Conservation (phyloP, 2,329 filamentous ascomycete genomes). For the Blumeriella jaapii region DNA sequence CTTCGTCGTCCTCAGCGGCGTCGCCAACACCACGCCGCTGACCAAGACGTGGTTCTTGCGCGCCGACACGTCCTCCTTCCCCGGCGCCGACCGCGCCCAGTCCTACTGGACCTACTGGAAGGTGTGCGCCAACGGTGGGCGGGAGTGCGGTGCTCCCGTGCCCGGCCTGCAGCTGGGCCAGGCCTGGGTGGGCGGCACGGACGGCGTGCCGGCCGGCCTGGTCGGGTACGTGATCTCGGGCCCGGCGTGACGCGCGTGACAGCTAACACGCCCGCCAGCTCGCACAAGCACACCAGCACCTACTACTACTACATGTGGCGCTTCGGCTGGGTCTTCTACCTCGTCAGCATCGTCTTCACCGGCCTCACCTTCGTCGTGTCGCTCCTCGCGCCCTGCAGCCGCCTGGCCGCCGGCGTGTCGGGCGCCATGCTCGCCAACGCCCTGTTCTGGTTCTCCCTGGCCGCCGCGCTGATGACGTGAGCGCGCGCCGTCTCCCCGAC, state of each 20-base stretch:
- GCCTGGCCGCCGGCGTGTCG: constrained; percentile 57
- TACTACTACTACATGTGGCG: constrained; percentile 76
- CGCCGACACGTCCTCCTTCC: constrained; percentile 63
- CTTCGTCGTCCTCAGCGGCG: constrained; percentile 53
- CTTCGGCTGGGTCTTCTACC: constrained; percentile 85
- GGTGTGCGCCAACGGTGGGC: constrained; percentile 56
- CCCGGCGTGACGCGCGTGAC: neutral
- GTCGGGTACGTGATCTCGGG: constrained; percentile 33
- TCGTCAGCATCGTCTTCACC: constrained; percentile 74
- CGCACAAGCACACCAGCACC: constrained; percentile 40
- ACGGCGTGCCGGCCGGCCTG: constrained; percentile 41
- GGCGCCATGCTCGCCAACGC: constrained; percentile 46
- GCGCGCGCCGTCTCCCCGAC: constrained; percentile 25
- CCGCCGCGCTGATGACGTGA: constrained; percentile 66
- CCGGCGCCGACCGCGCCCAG: constrained; percentile 45
- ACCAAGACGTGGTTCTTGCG: constrained; percentile 77
- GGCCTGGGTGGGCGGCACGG: constrained; percentile 48
- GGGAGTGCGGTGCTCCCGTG: constrained; percentile 50
- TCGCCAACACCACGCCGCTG: constrained; percentile 43
- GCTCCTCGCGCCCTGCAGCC: constrained; percentile 58
- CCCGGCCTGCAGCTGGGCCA: constrained; percentile 61
- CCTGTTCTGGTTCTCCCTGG: constrained; percentile 57
- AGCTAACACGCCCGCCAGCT: constrained; percentile 31
- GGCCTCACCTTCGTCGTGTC: constrained; percentile 54
- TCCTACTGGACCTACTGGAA: constrained; percentile 91